Evolutionary conservation across 2,329 filamentous ascomycete genomes (phyloP).

Genomic region (Penicillium sclerotigenum): DNA sequence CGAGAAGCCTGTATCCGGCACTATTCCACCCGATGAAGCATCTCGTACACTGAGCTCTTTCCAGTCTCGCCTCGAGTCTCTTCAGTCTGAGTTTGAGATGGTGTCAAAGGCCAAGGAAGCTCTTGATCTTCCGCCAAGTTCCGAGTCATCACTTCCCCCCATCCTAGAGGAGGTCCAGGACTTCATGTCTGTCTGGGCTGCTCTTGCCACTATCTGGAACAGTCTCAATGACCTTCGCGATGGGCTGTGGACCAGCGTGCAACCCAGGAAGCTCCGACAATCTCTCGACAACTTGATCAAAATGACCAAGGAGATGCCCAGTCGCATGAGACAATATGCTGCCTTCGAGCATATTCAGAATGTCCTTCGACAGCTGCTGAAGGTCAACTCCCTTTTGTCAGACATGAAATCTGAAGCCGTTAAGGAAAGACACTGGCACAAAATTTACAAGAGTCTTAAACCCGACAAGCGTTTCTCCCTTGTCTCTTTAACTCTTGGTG

Average conservation of each 20-base stretch:
- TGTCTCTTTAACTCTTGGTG: constrained; percentile 91
- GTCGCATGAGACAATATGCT: constrained; percentile 97
- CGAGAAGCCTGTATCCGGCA: constrained; percentile 94
- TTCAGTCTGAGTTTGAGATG: constrained; percentile 87
- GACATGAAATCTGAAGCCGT: constrained; percentile 97
- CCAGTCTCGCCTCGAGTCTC: constrained; percentile 75
- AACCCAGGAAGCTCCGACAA: constrained; percentile 86
- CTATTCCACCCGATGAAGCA: constrained; percentile 84
- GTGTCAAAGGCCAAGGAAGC: constrained; percentile 96
- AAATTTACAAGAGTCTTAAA: constrained; percentile 94
- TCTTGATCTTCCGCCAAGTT: constrained; percentile 76
- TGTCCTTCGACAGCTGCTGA: constrained; percentile 80
- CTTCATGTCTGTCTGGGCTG: constrained; percentile 98
- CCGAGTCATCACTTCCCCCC: constrained; percentile 76
- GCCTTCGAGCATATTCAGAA: constrained; percentile 99
- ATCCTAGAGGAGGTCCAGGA: constrained; percentile 96
- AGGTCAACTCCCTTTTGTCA: constrained; percentile 81
- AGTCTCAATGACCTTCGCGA: constrained; percentile 92
- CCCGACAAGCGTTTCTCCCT: constrained; percentile 92
- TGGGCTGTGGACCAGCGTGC: constrained; percentile 89
- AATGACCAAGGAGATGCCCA: constrained; percentile 99
- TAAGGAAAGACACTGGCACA: constrained; percentile 92
- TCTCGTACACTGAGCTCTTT: constrained; percentile 78
- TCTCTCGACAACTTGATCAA: constrained; percentile 90
- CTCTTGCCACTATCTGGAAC: constrained; percentile 92